Percentiles rank a stretch among this genome's conserved stretches.
These are phyloP conservation scores for Backusella morwellensis DNA, from an alignment of 192 early-diverging fungal species.

Conservation along the genomic window DNA sequence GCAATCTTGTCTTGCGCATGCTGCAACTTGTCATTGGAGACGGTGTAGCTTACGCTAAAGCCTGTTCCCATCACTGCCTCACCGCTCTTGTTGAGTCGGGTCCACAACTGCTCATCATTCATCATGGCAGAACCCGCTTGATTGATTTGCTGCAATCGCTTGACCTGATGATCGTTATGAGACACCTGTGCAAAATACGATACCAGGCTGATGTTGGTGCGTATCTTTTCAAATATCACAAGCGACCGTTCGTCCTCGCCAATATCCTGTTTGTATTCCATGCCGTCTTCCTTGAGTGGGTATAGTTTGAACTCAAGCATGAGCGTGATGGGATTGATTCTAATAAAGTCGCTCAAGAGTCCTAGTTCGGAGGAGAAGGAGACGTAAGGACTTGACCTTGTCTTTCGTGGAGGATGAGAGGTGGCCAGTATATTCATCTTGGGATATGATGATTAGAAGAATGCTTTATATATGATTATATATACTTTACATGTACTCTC, in stretches of 20 bases:
- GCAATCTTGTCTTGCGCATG: neutral
- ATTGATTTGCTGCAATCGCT: constrained; percentile 3
- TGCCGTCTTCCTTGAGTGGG: neutral
- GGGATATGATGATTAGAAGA: too few species aligned
- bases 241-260: neutral
- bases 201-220: neutral
- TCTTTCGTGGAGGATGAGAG: neutral
- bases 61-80: neutral
- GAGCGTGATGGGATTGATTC: neutral
- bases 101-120: constrained; percentile 2
- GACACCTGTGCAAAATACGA: constrained; percentile 4
- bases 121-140: constrained; percentile 6
- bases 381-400: neutral
- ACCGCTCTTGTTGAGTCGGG: neutral
- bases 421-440: constrained; percentile 7
- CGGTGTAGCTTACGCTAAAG: neutral
- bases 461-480: neutral
- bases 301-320: constrained; percentile 9
- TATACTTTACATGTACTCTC: constrained; percentile 12
- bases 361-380: neutral
- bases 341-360: neutral
- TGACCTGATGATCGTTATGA: neutral
- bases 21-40: neutral
- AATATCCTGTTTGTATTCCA: neutral
- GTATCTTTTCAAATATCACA: neutral